Conservation (phyloP, 2,329 filamentous ascomycete species). For the Ophiobolus disseminans region DNA sequence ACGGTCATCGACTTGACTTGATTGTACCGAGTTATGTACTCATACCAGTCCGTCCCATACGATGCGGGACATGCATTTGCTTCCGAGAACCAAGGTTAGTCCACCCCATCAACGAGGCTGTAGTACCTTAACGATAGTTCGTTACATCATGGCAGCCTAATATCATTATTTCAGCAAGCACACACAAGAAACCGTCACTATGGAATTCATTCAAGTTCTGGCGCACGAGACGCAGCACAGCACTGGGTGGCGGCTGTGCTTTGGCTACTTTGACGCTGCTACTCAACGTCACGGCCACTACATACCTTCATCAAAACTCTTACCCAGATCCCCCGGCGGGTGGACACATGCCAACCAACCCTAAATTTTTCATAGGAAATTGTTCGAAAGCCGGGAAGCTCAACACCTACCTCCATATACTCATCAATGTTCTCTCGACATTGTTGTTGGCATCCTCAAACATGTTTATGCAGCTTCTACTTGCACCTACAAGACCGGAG, state of each 20-base stretch:
- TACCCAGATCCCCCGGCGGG: neutral
- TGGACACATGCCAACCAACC: neutral
- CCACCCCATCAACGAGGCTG: neutral
- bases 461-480: constrained; percentile 1
- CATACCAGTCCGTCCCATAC: neutral
- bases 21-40: neutral
- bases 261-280: neutral
- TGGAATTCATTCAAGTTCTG: neutral
- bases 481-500: neutral
- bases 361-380: neutral
- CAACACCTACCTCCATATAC: neutral
- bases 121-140: neutral
- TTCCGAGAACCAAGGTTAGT: neutral
- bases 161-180: neutral
- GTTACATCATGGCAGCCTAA: neutral
- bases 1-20: neutral
- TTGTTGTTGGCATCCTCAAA: neutral
- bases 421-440: neutral
- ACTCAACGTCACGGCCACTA: neutral
- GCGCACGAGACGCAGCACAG: neutral
- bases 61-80: neutral
- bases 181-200: neutral
- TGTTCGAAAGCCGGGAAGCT: neutral
- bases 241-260: neutral
- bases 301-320: neutral